phyloP scores from a whole-genome alignment of 1,284 basidiomycete genomes.

The Lignosus rhinocerotis region DNA sequence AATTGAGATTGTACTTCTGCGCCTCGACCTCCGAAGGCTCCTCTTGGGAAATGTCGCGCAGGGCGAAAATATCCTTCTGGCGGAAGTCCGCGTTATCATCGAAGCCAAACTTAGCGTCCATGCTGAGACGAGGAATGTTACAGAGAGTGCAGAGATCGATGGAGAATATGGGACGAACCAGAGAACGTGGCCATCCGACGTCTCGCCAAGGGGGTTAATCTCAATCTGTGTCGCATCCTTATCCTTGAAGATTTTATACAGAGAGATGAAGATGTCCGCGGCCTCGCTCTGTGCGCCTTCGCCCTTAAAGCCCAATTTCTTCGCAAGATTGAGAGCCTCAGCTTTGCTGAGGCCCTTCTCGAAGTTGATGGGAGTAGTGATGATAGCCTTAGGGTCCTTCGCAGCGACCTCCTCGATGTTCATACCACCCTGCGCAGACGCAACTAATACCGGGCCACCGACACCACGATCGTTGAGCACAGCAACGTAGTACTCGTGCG shows the following conservation, averaged over 20 bases:
- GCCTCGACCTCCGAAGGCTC: constrained; percentile 96
- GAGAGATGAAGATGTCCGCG: constrained; percentile 91
- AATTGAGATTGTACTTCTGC: constrained; percentile 94
- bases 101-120: constrained; percentile 99
- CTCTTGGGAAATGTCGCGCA: constrained; percentile 94
- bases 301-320: constrained; percentile 88
- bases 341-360: constrained; percentile 78
- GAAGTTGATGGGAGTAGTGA: constrained; percentile 93
- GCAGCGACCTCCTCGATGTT: constrained; percentile 99
- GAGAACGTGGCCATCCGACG: constrained; percentile 89
- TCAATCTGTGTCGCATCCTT: constrained; percentile 99
- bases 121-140: constrained; percentile 50
- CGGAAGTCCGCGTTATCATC: constrained; percentile 99
- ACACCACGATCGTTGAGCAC: constrained; percentile 93
- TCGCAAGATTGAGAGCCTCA: constrained; percentile 80
- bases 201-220: constrained; percentile 99
- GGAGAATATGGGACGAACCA: constrained; percentile 54
- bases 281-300: constrained; percentile 77
- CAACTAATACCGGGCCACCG: constrained; percentile 91
- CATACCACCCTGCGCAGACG: constrained; percentile 94
- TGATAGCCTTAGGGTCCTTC: constrained; percentile 93
- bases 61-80: constrained; percentile 86
- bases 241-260: constrained; percentile 98
- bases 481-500: constrained; percentile 98
- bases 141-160: background rate